These are phyloP conservation scores for Pichia sp. DNA, from an alignment of 1,139 yeast genomes.

Conservation along the genomic window DNA sequence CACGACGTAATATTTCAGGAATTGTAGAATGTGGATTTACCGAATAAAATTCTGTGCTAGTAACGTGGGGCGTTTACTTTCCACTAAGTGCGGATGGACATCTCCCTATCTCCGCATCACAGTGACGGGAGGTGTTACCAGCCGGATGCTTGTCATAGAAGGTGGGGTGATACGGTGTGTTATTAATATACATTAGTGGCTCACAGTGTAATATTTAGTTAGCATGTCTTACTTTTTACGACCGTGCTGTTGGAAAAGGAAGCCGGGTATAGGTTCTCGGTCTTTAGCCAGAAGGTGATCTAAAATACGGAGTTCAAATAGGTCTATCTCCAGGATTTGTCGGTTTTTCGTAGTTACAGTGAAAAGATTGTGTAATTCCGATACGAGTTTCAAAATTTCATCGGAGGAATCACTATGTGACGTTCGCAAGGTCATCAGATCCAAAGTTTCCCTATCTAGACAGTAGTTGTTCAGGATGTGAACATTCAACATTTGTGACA, in stretches of 20 bases:
- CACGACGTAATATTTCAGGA: too few relatives aligned
- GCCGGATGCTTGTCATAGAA: too few relatives aligned
- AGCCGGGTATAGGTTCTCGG: not conserved
- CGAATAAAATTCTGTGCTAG: too few relatives aligned
- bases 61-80: too few relatives aligned
- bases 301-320: not conserved
- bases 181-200: too few relatives aligned
- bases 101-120: too few relatives aligned
- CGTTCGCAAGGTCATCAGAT: not conserved
- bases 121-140: too few relatives aligned
- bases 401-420: not conserved
- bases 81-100: too few relatives aligned
- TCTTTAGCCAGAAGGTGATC: not conserved
- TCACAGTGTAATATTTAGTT: too few relatives aligned
- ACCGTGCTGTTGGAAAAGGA: not conserved
- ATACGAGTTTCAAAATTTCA: not conserved
- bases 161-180: too few relatives aligned
- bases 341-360: not conserved
- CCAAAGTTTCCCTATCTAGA: constrained; percentile 7
- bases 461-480: constrained; percentile 4
- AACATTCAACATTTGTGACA: not conserved
- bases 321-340: not conserved
- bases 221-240: not conserved
- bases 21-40: too few relatives aligned
- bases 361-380: not conserved